Evolutionary conservation across 169 alveolate species (phyloP).

Genomic region (Cryptosporidium parvum): DNA sequence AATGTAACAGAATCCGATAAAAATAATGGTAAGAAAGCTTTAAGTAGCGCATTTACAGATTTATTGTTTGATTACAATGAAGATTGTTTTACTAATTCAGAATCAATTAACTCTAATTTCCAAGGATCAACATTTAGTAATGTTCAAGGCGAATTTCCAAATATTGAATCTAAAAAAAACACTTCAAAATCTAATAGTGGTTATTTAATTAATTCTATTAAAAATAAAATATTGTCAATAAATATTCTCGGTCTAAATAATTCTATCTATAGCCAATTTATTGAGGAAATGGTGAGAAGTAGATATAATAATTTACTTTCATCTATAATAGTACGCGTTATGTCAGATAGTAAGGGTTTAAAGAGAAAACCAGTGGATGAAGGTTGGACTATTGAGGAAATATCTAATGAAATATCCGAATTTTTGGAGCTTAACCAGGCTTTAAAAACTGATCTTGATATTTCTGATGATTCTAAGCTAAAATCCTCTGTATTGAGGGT

Average conservation of each 20-base stretch:
- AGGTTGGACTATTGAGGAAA: slow-evolving; percentile 70
- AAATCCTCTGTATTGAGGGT: slow-evolving; percentile 54
- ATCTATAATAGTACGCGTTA: slow-evolving; percentile 42
- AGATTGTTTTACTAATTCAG: neutral
- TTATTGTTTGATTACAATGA: slow-evolving; percentile 42
- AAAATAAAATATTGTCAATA: slow-evolving; percentile 35
- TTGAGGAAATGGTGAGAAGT: slow-evolving; percentile 51
- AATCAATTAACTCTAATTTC: neutral
- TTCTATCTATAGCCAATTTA: slow-evolving; percentile 48
- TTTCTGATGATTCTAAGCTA: slow-evolving; percentile 37
- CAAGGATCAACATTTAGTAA: neutral
- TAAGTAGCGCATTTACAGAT: slow-evolving; percentile 21
- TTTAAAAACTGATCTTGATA: slow-evolving; percentile 28
- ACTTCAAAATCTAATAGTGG: neutral
- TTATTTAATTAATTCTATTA: neutral
- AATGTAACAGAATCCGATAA: neutral
- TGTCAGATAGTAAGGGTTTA: slow-evolving; percentile 69
- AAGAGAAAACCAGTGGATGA: slow-evolving; percentile 26
- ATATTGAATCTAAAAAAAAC: neutral
- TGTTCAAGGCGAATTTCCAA: neutral
- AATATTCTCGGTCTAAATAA: slow-evolving; percentile 20
- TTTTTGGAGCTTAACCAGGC: slow-evolving; percentile 11
- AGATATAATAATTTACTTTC: slow-evolving; percentile 58
- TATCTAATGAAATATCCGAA: slow-evolving; percentile 33
- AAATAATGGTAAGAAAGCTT: neutral